These are phyloP conservation scores for Schizophyllum amplum DNA, from an alignment of 1,284 basidiomycete genomes.

Conservation along the genomic window DNA sequence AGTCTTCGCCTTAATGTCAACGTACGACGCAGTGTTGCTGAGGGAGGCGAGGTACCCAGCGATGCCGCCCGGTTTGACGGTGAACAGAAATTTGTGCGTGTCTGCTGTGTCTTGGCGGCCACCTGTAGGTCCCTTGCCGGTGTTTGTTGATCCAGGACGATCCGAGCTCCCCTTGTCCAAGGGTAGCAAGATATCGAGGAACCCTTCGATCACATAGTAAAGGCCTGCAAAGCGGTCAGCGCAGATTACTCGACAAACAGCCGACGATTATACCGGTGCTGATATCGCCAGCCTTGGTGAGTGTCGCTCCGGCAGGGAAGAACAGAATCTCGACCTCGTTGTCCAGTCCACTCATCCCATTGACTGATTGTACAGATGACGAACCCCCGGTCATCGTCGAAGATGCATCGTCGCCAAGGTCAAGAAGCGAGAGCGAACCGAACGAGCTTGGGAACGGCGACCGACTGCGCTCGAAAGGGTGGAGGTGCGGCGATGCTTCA, in stretches of 20 bases:
- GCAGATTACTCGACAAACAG: not conserved
- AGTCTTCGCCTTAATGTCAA: slow-evolving; percentile 94
- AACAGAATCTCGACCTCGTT: slow-evolving; percentile 96
- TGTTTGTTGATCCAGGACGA: not conserved
- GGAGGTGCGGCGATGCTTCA: slow-evolving; percentile 57
- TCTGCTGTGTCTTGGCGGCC: slow-evolving; percentile 11
- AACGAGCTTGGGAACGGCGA: slow-evolving; percentile 61
- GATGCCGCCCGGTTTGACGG: slow-evolving; percentile 95
- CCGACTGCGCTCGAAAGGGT: slow-evolving; percentile 44
- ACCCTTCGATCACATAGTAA: slow-evolving; percentile 98
- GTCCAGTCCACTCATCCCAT: slow-evolving; percentile 72
- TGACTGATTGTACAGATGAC: slow-evolving; percentile 44
- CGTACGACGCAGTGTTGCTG: slow-evolving; percentile 88
- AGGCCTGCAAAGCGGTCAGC: slow-evolving; percentile 45
- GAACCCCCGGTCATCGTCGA: slow-evolving; percentile 52
- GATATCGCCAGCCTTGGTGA: slow-evolving; percentile 87
- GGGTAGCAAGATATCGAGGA: slow-evolving; percentile 86
- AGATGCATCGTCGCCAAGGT: slow-evolving; percentile 61
- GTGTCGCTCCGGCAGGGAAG: slow-evolving; percentile 79
- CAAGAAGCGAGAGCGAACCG: slow-evolving; percentile 78
- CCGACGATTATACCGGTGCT: slow-evolving; percentile 55
- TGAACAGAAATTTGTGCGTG: slow-evolving; percentile 71
- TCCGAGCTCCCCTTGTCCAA: slow-evolving; percentile 22
- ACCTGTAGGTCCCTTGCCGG: slow-evolving; percentile 11
- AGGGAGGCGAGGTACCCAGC: slow-evolving; percentile 97